Percentiles rank a stretch among this genome's conserved stretches.
Evolutionary conservation across 345 rosid species (phyloP).

Genomic region (Leavenworthia alabamica): DNA sequence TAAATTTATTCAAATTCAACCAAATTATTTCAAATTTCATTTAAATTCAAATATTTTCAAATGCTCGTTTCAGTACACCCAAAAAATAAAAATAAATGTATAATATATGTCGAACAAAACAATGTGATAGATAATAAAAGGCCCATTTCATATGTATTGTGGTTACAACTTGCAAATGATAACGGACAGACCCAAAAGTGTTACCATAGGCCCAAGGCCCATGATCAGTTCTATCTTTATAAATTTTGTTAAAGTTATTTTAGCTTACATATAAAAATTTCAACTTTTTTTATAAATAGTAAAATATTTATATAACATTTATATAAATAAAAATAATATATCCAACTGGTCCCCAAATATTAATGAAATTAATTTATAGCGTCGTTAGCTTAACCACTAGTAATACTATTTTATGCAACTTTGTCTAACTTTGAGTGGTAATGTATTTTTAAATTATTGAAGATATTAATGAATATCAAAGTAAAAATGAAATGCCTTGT

Average conservation of each 20-base stretch:
- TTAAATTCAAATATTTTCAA: too few species aligned
- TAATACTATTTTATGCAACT: neutral
- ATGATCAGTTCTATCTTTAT: neutral
- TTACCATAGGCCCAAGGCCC: neutral
- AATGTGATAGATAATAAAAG: too few species aligned
- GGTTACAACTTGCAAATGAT: neutral
- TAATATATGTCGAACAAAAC: too few species aligned
- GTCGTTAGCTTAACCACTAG: constrained; percentile 13
- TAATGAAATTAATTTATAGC: neutral
- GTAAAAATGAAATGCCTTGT: neutral
- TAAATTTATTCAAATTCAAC: too few species aligned
- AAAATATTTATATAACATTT: too few species aligned
- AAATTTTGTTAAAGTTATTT: too few species aligned
- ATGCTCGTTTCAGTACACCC: too few species aligned
- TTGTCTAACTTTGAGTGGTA: neutral
- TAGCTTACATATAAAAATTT: too few species aligned
- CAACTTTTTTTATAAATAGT: too few species aligned
- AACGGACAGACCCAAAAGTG: neutral
- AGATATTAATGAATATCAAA: neutral
- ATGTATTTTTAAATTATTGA: neutral
- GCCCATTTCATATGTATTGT: neutral
- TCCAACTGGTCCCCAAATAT: constrained; percentile 12
- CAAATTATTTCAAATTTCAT: too few species aligned
- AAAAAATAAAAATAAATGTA: too few species aligned
- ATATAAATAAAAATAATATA: too few species aligned